Conservation (phyloP, 2,329 filamentous ascomycete genomes). For the Pseudogymnoascus sp. region DNA sequence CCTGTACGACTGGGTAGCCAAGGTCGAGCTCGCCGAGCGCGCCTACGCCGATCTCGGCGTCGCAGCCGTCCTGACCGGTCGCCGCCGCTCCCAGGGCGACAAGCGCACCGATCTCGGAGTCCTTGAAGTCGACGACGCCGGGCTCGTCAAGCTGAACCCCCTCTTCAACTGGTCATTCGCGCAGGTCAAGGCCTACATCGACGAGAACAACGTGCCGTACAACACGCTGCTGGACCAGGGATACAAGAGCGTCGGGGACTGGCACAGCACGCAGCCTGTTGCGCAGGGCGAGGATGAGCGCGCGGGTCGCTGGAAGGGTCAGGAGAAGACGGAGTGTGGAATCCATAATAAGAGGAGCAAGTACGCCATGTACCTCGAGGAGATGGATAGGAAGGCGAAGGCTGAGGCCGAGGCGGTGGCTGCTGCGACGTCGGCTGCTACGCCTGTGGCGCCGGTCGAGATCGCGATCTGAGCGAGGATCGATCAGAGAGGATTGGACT, state of each 20-base stretch:
- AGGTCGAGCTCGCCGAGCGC: slow-evolving; percentile 91
- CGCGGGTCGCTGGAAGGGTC: slow-evolving; percentile 93
- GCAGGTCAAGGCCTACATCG: slow-evolving; percentile 83
- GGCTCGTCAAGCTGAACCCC: slow-evolving; percentile 95
- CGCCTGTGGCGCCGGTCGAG: not conserved
- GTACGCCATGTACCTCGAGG: slow-evolving; percentile 65
- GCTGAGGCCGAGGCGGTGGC: slow-evolving; percentile 18
- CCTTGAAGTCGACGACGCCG: slow-evolving; percentile 80
- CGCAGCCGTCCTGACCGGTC: slow-evolving; percentile 84
- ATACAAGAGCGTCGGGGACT: slow-evolving; percentile 98
- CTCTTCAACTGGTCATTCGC: slow-evolving; percentile 89
- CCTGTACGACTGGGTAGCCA: slow-evolving; percentile 93
- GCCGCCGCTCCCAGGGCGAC: slow-evolving; percentile 84
- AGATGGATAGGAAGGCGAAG: slow-evolving; percentile 28
- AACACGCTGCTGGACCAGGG: slow-evolving; percentile 83
- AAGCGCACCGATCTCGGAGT: slow-evolving; percentile 86
- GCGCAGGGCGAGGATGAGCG: slow-evolving; percentile 90
- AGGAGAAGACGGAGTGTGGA: slow-evolving; percentile 92
- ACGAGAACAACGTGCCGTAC: slow-evolving; percentile 82
- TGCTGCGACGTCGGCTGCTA: not conserved
- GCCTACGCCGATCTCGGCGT: slow-evolving; percentile 84
- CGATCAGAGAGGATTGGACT: not conserved
- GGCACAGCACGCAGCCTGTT: slow-evolving; percentile 92
- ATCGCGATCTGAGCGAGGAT: not conserved
- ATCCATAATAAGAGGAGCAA: slow-evolving; percentile 97